Percentiles rank a stretch among this genome's conserved stretches.
Evolutionary conservation across 305 asterid genomes (phyloP).

Genomic region (Withania somnifera): DNA sequence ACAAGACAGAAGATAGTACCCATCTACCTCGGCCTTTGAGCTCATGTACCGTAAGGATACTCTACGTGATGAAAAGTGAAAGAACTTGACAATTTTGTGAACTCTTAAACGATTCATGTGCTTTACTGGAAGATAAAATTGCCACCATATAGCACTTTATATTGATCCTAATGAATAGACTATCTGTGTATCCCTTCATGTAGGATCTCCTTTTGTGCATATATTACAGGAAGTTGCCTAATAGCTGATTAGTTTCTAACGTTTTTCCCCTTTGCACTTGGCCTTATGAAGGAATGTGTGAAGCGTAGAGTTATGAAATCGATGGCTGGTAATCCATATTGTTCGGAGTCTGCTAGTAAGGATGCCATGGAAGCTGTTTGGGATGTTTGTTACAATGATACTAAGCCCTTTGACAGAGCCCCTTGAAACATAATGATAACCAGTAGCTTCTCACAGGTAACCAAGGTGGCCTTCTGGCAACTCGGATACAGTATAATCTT

Average conservation of each 20-base stretch:
- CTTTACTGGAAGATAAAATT: background rate
- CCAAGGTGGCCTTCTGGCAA: background rate
- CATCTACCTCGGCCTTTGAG: background rate
- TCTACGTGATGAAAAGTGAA: background rate
- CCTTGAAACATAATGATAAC: conserved; percentile 30
- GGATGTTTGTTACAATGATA: conserved; percentile 84
- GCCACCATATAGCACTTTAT: background rate
- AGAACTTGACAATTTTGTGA: background rate
- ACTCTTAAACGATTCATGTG: background rate
- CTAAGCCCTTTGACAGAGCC: conserved; percentile 80
- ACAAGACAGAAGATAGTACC: background rate
- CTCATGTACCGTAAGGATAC: background rate
- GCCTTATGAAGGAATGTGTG: conserved; percentile 52
- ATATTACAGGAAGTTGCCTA: background rate
- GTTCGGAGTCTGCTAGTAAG: conserved; percentile 63
- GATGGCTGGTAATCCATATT: conserved; percentile 36
- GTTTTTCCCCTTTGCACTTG: background rate
- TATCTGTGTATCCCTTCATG: background rate
- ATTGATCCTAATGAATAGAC: background rate
- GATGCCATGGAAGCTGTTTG: conserved; percentile 90
- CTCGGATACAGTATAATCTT: background rate
- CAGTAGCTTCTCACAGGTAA: background rate
- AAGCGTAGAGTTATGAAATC: conserved; percentile 66
- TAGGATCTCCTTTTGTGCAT: background rate
- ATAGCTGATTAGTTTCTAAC: background rate